Base-by-base conservation (phyloP, 495 filamentous ascomycete genomes). In the Hypomontagnella monticulosa region DNA sequence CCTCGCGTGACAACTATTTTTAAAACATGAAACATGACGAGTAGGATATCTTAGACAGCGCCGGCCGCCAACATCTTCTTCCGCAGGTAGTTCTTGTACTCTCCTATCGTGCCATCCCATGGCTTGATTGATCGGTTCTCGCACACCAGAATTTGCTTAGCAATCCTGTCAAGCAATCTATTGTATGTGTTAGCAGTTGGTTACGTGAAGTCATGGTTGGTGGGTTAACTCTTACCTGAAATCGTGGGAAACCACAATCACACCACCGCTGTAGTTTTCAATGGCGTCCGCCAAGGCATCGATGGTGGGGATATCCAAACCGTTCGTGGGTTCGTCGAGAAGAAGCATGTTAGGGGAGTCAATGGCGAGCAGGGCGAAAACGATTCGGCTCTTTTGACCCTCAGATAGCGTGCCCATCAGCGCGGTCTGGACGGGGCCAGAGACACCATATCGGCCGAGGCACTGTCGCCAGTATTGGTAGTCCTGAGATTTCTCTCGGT, bases 381-480 rank as follows among this genome's bases (percentile, higher is more conserved):
- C 96, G 74, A 99, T 97, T 84, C 95, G 89, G 66, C 87, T 91
- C 86, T 95, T 97, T 81, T 99, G 96, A 12, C 95, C 95, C 74
- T 99, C 95, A 60, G 95, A 98, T 59, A 99, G 80, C 10, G 95
- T 99, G 53, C 95, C 95, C 86, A 99, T 99, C 69, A 97, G 84
- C 54, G 95, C 93, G 14, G 96, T 99, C 83, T 99, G 95, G 52
- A 92, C 79, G 62, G 97, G 92, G 74, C 95, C 95, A 27, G 85
- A 89, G 47, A 99, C 84, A 74, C 95, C 95, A 73, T 98, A 99
- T 65, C 88, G 85, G 66, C 95, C 95, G 20, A 99, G 90, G 82
- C 95, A 93, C 80, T 98, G 96, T 71, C 95, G 85, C 95, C 95
- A 99, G 84, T 96, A 99, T 81, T 99, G 95, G 85, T 97, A 97